Percentiles rank a stretch among this genome's conserved stretches.
These are phyloP conservation scores for Akanthomyces uredinophilus DNA, from an alignment of 2,329 filamentous ascomycete species.

Conservation along the genomic window DNA sequence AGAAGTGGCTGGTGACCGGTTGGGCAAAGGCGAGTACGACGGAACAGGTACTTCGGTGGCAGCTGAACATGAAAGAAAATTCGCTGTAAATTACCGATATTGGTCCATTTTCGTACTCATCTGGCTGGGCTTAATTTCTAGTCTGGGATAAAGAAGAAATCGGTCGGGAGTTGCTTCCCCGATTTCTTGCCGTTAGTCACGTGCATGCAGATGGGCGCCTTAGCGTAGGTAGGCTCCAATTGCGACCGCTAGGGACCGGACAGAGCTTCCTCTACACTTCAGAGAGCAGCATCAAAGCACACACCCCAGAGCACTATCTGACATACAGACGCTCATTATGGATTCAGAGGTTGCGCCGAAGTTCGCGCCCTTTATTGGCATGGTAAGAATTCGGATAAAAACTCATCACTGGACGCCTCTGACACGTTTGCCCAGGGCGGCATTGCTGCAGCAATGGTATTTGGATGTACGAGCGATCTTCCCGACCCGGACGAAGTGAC, in stretches of 20 bases:
- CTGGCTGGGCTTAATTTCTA: too few relatives aligned
- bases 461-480: constrained; percentile 60
- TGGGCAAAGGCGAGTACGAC: neutral
- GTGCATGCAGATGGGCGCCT: neutral
- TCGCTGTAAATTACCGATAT: neutral
- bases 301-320: neutral
- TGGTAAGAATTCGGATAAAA: constrained; percentile 52
- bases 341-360: constrained; percentile 63
- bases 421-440: constrained; percentile 51
- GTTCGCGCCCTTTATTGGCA: constrained; percentile 84
- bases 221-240: neutral
- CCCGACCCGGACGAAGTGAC: neutral
- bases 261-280: neutral
- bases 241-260: neutral
- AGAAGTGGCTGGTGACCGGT: neutral
- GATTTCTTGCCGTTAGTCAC: neutral
- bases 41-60: neutral
- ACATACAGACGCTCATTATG: constrained; percentile 34
- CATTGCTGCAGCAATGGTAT: constrained; percentile 77
- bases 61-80: neutral
- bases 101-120: too few relatives aligned
- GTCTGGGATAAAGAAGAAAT: neutral
- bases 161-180: neutral
- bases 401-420: neutral
- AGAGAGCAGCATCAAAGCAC: neutral